Evolutionary conservation across 805 yeast genomes (phyloP), one percentile per base, ranked within the genome.

Genomic region (Candida parachauliodes): DNA sequence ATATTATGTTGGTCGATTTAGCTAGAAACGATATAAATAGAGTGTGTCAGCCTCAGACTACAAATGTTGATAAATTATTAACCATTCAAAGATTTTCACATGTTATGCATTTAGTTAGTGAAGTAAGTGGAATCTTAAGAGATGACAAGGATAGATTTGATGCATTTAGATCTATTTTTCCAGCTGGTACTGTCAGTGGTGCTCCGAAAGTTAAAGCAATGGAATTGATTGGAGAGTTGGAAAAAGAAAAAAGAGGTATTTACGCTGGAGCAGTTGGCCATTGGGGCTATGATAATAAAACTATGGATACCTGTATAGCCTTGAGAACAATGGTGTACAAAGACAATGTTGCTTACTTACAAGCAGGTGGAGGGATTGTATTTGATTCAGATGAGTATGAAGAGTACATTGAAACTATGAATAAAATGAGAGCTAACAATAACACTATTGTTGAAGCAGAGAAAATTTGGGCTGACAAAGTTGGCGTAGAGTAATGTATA

Each of bases 301-400:
- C 88, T 20, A 91, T 93, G 98, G 95, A 93, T 56, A 93, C 98
- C 1, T 93, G 98, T 65, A 93, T 93, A 58, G 98, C 98, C 0
- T 70, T 93, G 51, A 78, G 99, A 65, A 93, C 99, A 0, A 91
- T 93, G 98, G 88, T 93, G 31, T 83, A 77, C 56, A 93, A 93
- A 57, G 87, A 91, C 49, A 91, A 89, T 18, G 70, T 77, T 36
- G 97, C 96, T 0, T 91, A 88, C 53, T 70, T 93, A 50, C 99
- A 93, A 70, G 98, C 98, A 2, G 98, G 99, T 47, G 99, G 99
- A 40, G 99, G 99, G 42, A 93, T 93, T 57, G 98, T 93, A 17
- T 82, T 71, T 58, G 98, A 93, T 59, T 83, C 95, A 46, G 97
- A 93, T 59, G 95, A 94, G 40, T 80, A 82, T 52, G 98, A 91